Evolutionary conservation across 1,284 basidiomycete genomes (phyloP), one percentile per base, ranked within the genome.

Genomic region (Erythrobasidium hasegawianum): DNA sequence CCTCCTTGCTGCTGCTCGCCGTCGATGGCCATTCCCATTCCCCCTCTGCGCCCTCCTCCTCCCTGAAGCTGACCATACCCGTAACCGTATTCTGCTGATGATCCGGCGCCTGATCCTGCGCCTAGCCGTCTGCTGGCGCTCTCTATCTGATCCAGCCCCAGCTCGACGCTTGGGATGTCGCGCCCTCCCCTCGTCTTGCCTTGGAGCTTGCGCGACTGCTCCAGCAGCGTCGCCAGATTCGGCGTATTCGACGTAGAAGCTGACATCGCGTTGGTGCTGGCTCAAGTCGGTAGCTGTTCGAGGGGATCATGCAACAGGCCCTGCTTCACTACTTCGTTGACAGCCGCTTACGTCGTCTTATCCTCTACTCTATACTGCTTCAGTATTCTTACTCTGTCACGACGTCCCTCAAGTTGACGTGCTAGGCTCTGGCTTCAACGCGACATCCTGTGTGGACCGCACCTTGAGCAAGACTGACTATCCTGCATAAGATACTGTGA

Each of bases 111-210:
- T 11, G 33, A 4, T 33, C 33, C 33, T 33, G 33, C 64, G 5
- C 59, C 76, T 45, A 92, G 84, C 52, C 87, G 82, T 22, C 89
- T 81, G 0, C 88, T 89, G 78, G 94, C 90, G 0, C 87, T 86
- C 76, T 96, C 90, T 71, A 96, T 89, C 79, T 96, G 90, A 78
- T 94, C 90, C 43, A 96, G 82, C 2, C 89, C 89, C 55, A 95
- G 85, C 70, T 90, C 85, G 39, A 96, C 86, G 2, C 86, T 84
- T 8, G 92, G 92, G 1, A 96, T 79, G 71, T 92, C 88, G 3
- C 87, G 86, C 45, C 83, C 81, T 7, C 85, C 82, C 40, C 62
- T 47, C 43, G 68, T 56, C 11, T 61, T 64, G 53, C 70, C 58
- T 24, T 69, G 64, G 20, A 75, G 68, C 24, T 74, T 70, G 47